Conservation (phyloP, 257 asterid species). For the Solanum neorickii region DNA sequence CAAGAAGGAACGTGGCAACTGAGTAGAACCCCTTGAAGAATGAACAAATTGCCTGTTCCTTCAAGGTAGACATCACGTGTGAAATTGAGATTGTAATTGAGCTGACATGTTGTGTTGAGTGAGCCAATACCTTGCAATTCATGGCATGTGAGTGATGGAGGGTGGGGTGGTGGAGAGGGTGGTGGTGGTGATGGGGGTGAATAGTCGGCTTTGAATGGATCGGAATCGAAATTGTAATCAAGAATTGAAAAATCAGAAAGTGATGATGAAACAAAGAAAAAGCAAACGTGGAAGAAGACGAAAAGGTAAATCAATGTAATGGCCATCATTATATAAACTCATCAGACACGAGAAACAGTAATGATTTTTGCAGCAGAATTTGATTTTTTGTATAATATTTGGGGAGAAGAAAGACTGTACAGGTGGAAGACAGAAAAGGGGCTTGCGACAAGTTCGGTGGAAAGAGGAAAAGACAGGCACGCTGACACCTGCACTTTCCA, state of each 20-base stretch:
- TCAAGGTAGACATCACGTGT: slow-evolving; percentile 33
- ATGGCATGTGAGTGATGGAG: slow-evolving; percentile 41
- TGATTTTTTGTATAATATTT: background rate
- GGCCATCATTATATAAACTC: background rate
- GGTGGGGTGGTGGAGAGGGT: slow-evolving; percentile 50
- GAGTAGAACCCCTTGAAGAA: slow-evolving; percentile 50
- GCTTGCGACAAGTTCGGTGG: background rate
- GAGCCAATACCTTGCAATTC: slow-evolving; percentile 67
- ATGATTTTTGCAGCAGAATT: background rate
- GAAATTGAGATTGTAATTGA: slow-evolving; percentile 49
- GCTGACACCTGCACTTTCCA: background rate
- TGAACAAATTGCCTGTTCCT: slow-evolving; percentile 43
- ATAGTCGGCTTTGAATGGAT: slow-evolving; percentile 21
- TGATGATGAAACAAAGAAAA: background rate
- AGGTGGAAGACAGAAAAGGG: background rate
- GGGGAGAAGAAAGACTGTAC: background rate
- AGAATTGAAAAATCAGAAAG: slow-evolving; percentile 5
- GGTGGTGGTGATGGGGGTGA: slow-evolving; percentile 53
- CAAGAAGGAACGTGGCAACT: slow-evolving; percentile 49
- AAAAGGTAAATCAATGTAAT: background rate
- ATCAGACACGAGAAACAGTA: background rate
- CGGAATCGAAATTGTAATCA: slow-evolving; percentile 1
- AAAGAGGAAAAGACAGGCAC: background rate
- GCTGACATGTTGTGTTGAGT: slow-evolving; percentile 72
- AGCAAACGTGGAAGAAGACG: background rate